Base-by-base conservation (phyloP, 2,329 filamentous ascomycete genomes). In the Cercospora zeina region DNA sequence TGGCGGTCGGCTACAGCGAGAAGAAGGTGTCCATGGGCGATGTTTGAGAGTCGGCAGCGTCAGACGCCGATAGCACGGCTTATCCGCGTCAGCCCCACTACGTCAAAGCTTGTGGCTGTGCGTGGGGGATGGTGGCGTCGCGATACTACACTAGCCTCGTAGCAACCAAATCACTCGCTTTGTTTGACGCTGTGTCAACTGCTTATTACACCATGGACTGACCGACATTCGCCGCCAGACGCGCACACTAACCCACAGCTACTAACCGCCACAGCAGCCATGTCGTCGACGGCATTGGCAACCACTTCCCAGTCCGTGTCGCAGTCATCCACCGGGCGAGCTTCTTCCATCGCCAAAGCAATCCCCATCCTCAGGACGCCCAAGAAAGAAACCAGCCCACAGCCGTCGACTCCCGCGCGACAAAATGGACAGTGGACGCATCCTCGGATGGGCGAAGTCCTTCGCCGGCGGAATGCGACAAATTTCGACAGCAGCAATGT, bases 401-500 rank as follows among this genome's bases (percentile, higher is more conserved):
- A 31, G 27, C 45, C 64, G 24, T 66, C 64, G 8, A 72, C 72
- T 7, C 72, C 79, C 3, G 93, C 93, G 59, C 91, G 88, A 73
- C 47, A 62, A 11, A 30, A 47, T 19, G 62, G 67, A 54, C 53
- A 58, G 65, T 99, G 95, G 93, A 86, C 87, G 72, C 95, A 99
- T 75, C 95, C 95, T 34, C 87, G 89, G 66, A 83, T 97, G 67
- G 84, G 91, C 71, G 93, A 97, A 77, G 96, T 99, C 73, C 87
- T 89, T 14, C 84, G 85, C 65, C 87, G 95, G 56, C 90, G 92
- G 73, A 88, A 90, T 74, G 88, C 87, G 19, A 86, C 87, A 13
- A 89, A 83, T 53, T 96, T 97, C 75, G 86, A 87, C 60, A 87
- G 93, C 69, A 85, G 85, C 73, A 93, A 96, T 67, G 78, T 95